Conservation (phyloP, 176 grass and related monocot genomes). For the Musa beccarii region DNA sequence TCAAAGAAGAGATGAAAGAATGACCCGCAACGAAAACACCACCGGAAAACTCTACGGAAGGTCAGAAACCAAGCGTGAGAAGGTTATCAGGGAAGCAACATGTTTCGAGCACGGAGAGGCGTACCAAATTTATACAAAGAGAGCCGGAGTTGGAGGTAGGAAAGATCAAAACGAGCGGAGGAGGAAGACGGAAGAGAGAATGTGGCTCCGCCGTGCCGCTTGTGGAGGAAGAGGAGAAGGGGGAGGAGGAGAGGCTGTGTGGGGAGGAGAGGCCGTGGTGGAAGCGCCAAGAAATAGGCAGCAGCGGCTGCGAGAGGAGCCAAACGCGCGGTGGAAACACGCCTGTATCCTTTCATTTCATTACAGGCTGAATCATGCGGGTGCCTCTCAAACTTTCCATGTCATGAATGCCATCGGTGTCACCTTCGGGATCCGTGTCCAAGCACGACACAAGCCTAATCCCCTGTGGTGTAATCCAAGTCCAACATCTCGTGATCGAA, state of each 20-base stretch:
- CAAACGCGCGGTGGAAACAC: background rate
- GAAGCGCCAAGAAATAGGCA: background rate
- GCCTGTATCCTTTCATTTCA: background rate
- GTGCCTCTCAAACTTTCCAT: no score
- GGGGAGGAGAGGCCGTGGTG: background rate
- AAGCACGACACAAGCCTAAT: no score
- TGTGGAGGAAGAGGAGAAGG: background rate
- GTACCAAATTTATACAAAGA: background rate
- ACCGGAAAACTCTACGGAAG: no score
- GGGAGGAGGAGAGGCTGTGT: background rate
- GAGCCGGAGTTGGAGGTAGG: background rate
- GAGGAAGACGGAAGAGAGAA: background rate
- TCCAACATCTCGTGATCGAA: no score
- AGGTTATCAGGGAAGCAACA: background rate
- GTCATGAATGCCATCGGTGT: no score
- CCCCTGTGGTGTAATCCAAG: no score
- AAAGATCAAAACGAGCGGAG: background rate
- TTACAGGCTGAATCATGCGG: no score
- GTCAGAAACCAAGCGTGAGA: no score
- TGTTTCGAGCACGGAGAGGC: background rate
- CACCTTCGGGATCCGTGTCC: no score
- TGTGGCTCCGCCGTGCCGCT: background rate
- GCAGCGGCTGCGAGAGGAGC: background rate
- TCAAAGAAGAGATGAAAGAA: background rate
- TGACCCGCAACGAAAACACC: background rate